These are phyloP conservation scores for Phytophthora sansomeana DNA, from an alignment of 352 stramenopile genomes.

Conservation along the genomic window DNA sequence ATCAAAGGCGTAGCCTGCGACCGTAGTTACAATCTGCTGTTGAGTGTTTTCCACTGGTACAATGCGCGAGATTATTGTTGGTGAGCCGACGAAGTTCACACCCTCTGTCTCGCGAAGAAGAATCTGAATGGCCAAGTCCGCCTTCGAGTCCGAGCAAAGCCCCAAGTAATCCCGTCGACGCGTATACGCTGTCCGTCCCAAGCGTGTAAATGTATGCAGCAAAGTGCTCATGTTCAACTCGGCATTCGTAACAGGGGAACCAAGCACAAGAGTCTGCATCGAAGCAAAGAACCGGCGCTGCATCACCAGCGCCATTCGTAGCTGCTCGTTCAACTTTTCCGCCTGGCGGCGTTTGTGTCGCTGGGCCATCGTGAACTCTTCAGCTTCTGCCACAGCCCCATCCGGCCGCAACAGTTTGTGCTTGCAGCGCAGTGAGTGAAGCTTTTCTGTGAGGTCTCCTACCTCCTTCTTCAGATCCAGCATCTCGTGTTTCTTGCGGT, in stretches of 20 bases:
- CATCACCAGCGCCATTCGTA: constrained; percentile 55
- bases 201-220: constrained; percentile 64
- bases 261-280: constrained; percentile 47
- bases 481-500: constrained; percentile 55
- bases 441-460: constrained; percentile 38
- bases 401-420: constrained; percentile 37
- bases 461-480: constrained; percentile 49
- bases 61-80: constrained; percentile 46
- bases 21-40: constrained; percentile 55
- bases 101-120: constrained; percentile 56
- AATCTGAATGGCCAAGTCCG: constrained; percentile 60
- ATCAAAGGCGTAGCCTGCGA: constrained; percentile 61
- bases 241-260: constrained; percentile 30
- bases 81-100: constrained; percentile 38
- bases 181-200: constrained; percentile 46
- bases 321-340: constrained; percentile 57
- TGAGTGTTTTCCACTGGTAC: constrained; percentile 32
- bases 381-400: constrained; percentile 32
- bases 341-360: constrained; percentile 40
- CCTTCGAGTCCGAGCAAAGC: constrained; percentile 55
- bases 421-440: constrained; percentile 44
- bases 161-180: constrained; percentile 53
- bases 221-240: constrained; percentile 60
- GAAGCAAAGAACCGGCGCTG: constrained; percentile 55
- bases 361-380: constrained; percentile 44